A percentile compares a stretch with the other conserved stretches of the same genome.
phyloP scores from a whole-genome alignment of 208 protist genomes.

The Trypanosoma boissoni region DNA sequence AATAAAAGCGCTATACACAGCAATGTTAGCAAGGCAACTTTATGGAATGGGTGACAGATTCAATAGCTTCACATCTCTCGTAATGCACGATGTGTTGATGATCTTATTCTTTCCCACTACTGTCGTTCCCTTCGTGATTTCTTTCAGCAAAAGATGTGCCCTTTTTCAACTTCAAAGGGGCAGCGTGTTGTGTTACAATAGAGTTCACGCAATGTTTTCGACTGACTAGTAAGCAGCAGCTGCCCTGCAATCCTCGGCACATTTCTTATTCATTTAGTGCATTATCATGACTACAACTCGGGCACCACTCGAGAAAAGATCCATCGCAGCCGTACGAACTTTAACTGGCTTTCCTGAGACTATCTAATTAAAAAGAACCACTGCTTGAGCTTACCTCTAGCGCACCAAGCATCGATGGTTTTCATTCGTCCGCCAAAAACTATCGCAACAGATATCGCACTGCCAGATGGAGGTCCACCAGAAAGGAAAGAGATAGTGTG shows the following conservation, averaged over 20 bases:
- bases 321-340: constrained; percentile 97
- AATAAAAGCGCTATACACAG: constrained; percentile 12
- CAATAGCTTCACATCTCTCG: constrained; percentile 75
- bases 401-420: constrained; percentile 96
- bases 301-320: constrained; percentile 91
- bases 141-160: constrained; percentile 88
- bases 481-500: constrained; percentile 94
- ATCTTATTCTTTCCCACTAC: constrained; percentile 91
- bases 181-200: constrained; percentile 97
- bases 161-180: constrained; percentile 94
- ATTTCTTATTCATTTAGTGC: constrained; percentile 94
- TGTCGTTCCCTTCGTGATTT: constrained; percentile 89
- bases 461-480: constrained; percentile 92
- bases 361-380: constrained; percentile 98
- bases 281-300: constrained; percentile 97
- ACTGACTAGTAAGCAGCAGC: constrained; percentile 93
- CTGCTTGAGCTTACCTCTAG: constrained; percentile 93
- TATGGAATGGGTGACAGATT: constrained; percentile 37
- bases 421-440: constrained; percentile 96
- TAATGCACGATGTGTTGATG: constrained; percentile 74
- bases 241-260: constrained; percentile 93
- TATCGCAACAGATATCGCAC: constrained; percentile 95
- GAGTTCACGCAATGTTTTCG: constrained; percentile 86
- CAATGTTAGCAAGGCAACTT: no score
- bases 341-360: constrained; percentile 98